A percentile compares a stretch with the other conserved stretches of the same genome.
phyloP scores from a whole-genome alignment of 768 basidiomycete genomes.

The Agaricus subrufescens region DNA sequence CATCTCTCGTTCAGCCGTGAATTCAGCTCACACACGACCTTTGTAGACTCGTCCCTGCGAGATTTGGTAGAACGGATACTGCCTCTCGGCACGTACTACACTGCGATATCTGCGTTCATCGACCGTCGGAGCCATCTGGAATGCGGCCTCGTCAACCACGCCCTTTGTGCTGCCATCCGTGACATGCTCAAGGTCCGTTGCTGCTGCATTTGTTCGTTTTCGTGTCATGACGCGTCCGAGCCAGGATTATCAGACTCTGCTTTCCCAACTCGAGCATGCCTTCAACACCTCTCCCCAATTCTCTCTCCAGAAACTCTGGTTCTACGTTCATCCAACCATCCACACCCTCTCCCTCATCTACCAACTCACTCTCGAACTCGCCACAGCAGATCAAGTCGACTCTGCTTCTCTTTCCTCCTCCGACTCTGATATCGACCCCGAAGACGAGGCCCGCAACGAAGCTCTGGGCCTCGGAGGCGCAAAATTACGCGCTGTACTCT shows the following conservation, averaged over 20 bases:
- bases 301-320: conserved; percentile 95
- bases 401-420: conserved; percentile 45
- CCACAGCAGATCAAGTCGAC: conserved; percentile 51
- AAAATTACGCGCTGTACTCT: conserved; percentile 75
- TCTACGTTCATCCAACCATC: conserved; percentile 92
- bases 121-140: conserved; percentile 84
- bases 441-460: conserved; percentile 81
- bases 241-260: conserved; percentile 90
- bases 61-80: conserved; percentile 87
- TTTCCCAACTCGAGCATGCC: conserved; percentile 92
- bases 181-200: conserved; percentile 81
- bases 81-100: conserved; percentile 91
- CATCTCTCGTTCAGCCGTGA: background rate
- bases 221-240: background rate
- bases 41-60: conserved; percentile 75
- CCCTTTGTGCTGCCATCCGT: conserved; percentile 88
- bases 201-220: background rate
- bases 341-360: conserved; percentile 92
- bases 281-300: conserved; percentile 85
- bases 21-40: background rate
- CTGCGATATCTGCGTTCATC: conserved; percentile 87
- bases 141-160: conserved; percentile 93
- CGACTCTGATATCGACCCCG: conserved; percentile 46
- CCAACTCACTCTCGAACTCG: conserved; percentile 73
- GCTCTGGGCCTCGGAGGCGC: conserved; percentile 82